Percentiles rank a stretch among this genome's conserved stretches.
Conservation (phyloP, 139 green algal genomes). For the Haematococcus lacustris region DNA sequence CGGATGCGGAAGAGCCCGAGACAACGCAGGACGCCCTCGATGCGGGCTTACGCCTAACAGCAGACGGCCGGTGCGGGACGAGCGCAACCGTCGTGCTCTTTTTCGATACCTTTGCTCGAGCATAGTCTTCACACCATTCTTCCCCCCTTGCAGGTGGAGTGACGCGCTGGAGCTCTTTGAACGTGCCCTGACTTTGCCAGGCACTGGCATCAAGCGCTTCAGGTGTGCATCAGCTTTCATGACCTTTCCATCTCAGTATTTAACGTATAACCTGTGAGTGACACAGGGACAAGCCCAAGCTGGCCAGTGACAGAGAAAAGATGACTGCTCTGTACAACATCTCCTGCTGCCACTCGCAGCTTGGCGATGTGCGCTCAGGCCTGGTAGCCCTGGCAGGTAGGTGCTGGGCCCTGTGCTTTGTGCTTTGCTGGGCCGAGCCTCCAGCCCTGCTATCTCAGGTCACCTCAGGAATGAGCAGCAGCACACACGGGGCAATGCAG, state of each 20-base stretch:
- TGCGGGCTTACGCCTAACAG: constrained; percentile 13
- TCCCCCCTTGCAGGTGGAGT: constrained; percentile 48
- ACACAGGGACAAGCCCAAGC: constrained; percentile 73
- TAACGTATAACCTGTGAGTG: no score
- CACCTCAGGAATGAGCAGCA: no score
- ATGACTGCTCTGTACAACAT: constrained; percentile 77
- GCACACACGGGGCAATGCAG: no score
- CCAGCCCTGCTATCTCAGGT: no score
- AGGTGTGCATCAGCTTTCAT: no score
- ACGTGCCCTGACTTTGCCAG: constrained; percentile 59
- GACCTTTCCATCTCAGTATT: no score
- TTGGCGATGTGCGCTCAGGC: constrained; percentile 44
- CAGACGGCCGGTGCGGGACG: no score
- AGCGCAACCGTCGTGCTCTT: no score
- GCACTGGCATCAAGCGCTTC: constrained; percentile 69
- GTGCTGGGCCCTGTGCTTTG: no score
- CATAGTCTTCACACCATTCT: no score
- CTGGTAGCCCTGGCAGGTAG: constrained; percentile 57
- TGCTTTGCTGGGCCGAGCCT: no score
- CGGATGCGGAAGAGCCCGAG: constrained; percentile 17
- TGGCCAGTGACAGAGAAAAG: constrained; percentile 61
- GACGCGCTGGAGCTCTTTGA: constrained; percentile 66
- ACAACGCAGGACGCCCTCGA: constrained; percentile 30
- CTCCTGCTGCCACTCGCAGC: constrained; percentile 63
- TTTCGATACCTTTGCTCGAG: no score